Evolutionary conservation across 768 basidiomycete genomes (phyloP).

Genomic region (Asterophora lycoperdoides): DNA sequence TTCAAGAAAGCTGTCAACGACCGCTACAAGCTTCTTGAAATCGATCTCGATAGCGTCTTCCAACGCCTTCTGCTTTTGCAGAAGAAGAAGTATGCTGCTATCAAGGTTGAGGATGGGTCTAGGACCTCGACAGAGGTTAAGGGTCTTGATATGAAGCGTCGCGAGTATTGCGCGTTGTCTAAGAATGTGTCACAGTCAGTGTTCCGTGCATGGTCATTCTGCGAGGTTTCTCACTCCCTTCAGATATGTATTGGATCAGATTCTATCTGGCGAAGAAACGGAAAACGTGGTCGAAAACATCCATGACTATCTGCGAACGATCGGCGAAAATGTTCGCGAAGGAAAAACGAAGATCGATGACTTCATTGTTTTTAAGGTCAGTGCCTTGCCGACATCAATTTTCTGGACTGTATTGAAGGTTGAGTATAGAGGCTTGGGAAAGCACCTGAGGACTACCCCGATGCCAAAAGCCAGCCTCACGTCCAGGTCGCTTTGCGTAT

Average conservation of each 20-base stretch:
- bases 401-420: background rate
- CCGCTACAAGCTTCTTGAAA: slow-evolving; percentile 91
- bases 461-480: slow-evolving; percentile 92
- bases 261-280: slow-evolving; percentile 86
- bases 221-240: background rate
- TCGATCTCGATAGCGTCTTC: slow-evolving; percentile 94
- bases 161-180: slow-evolving; percentile 90
- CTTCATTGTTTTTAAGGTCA: slow-evolving; percentile 90
- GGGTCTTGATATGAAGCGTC: slow-evolving; percentile 97
- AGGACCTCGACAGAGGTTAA: slow-evolving; percentile 86
- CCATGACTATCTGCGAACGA: slow-evolving; percentile 79
- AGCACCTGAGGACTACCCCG: slow-evolving; percentile 95
- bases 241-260: slow-evolving; percentile 86
- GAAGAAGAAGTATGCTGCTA: slow-evolving; percentile 99
- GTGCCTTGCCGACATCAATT: slow-evolving; percentile 11
- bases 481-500: slow-evolving; percentile 92
- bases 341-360: slow-evolving; percentile 86
- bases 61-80: slow-evolving; percentile 88
- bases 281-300: slow-evolving; percentile 88
- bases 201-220: background rate
- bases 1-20: slow-evolving; percentile 98
- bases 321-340: slow-evolving; percentile 74
- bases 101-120: slow-evolving; percentile 86
- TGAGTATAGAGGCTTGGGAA: slow-evolving; percentile 80
- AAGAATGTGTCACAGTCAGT: slow-evolving; percentile 91